Base-by-base conservation (phyloP, 768 basidiomycete species). In the Gloeostereum incarnatum region DNA sequence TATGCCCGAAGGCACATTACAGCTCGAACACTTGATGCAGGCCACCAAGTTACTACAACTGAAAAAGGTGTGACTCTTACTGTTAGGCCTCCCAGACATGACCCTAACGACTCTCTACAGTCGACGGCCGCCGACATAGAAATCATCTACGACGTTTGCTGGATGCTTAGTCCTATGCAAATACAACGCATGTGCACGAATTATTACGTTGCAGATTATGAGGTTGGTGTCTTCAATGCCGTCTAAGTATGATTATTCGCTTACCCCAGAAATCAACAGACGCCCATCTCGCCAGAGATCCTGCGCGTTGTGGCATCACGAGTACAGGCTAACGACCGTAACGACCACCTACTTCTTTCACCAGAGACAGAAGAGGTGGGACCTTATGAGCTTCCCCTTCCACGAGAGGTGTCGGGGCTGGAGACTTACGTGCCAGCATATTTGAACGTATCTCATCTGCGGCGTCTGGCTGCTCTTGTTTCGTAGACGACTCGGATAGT, bases 101-200 rank as follows among this genome's bases (percentile, higher is more conserved):
- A 26, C 11, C 4, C 13, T 21, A 20, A 32, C 14, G 38, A 23
- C 44, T 16, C 24, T 39, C 20, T 32, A 22, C 44, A 93, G 91
- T 84, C 93, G 9, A 88, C 92, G 2, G 74, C 88, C 23, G 83
- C 85, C 17, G 96, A 98, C 55, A 96, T 99, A 45, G 93, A 98
- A 62, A 98, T 98, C 52, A 94, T 99, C 51, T 98, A 96, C 57
- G 90, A 93, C 54, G 94, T 99, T 44, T 98, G 94, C 69, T 98
- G 96, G 94, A 98, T 98, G 85, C 70, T 99, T 31, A 97, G 91
- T 46, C 96, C 96, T 2, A 93, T 93, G 62, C 96, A 99, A 60
- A 98, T 99, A 47, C 96, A 98, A 65, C 84, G 96, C 57, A 92
- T 99, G 80, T 97, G 96, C 60, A 90, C 88, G 42, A 94, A 94